Conservation (phyloP, 805 yeast genomes). For the Candida incommunis region DNA sequence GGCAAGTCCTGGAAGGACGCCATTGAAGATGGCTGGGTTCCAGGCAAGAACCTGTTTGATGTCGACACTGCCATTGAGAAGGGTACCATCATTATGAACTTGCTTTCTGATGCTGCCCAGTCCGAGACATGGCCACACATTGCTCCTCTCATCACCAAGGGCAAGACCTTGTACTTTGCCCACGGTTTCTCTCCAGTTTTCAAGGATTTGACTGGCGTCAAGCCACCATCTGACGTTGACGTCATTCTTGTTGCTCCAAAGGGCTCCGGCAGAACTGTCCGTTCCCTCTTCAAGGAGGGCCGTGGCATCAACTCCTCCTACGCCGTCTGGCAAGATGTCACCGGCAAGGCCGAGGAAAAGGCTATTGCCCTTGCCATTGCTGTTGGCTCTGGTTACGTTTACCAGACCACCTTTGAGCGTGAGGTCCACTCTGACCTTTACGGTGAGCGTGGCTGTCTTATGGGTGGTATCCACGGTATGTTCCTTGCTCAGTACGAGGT, state of each 20-base stretch:
- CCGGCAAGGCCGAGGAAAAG: slow-evolving; percentile 98
- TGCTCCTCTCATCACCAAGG: slow-evolving; percentile 88
- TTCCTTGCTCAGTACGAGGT: slow-evolving; percentile 99
- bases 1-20: slow-evolving; percentile 99
- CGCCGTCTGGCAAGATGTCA: slow-evolving; percentile 98
- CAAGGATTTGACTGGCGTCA: slow-evolving; percentile 94
- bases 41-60: slow-evolving; percentile 94
- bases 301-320: slow-evolving; percentile 99
- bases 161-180: slow-evolving; percentile 95
- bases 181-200: slow-evolving; percentile 99
- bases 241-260: slow-evolving; percentile 99
- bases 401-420: slow-evolving; percentile 98
- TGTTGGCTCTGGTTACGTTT: slow-evolving; percentile 98
- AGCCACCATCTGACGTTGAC: slow-evolving; percentile 86
- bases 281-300: slow-evolving; percentile 99
- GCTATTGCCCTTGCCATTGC: slow-evolving; percentile 98
- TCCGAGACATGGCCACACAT: slow-evolving; percentile 90
- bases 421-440: slow-evolving; percentile 98
- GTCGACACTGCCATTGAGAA: slow-evolving; percentile 83
- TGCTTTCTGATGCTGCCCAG: slow-evolving; percentile 98
- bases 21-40: slow-evolving; percentile 99
- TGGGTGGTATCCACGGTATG: slow-evolving; percentile 99
- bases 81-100: slow-evolving; percentile 95
- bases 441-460: slow-evolving; percentile 99
- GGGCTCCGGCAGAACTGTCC: slow-evolving; percentile 99